Percentiles rank a stretch among this genome's conserved stretches.
These are phyloP conservation scores for Lasiodiplodia sp. DNA, from an alignment of 2,329 filamentous ascomycete species.

Conservation along the genomic window DNA sequence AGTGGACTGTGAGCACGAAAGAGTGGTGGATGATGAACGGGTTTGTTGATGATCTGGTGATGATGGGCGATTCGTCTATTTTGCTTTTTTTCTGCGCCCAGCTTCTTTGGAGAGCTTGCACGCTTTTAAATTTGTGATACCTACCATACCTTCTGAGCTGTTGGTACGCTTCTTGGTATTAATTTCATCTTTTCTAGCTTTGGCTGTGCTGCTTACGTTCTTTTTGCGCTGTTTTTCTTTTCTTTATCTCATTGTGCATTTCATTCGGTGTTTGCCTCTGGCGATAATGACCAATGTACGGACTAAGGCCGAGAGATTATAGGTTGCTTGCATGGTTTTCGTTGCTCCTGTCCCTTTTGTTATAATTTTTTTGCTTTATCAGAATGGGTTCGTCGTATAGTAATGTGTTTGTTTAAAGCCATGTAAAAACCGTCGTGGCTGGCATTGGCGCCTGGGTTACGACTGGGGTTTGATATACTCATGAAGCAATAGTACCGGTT, in stretches of 20 bases:
- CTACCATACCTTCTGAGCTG: conserved; percentile 1
- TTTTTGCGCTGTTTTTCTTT: background rate
- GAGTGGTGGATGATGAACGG: background rate
- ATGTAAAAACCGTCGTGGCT: too few species aligned
- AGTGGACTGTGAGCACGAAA: background rate
- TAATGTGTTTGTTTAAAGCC: too few species aligned
- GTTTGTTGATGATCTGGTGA: background rate
- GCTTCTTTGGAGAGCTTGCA: background rate
- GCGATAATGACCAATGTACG: too few species aligned
- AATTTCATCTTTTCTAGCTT: background rate
- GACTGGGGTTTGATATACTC: too few species aligned
- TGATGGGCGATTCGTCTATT: background rate
- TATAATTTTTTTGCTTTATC: too few species aligned
- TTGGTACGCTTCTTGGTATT: background rate
- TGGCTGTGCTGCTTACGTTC: background rate
- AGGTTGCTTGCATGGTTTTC: too few species aligned
- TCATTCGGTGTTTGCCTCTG: background rate
- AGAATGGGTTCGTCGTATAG: too few species aligned
- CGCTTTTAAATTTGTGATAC: background rate
- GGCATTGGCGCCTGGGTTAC: too few species aligned
- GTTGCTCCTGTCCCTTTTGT: too few species aligned
- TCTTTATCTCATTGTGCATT: background rate
- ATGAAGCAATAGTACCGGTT: too few species aligned
- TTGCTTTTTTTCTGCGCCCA: background rate
- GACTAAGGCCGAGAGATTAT: too few species aligned